Percentiles rank a stretch among this genome's conserved stretches.
Conservation (phyloP, 106 monocot species). For the Dendrobium chrysotoxum region DNA sequence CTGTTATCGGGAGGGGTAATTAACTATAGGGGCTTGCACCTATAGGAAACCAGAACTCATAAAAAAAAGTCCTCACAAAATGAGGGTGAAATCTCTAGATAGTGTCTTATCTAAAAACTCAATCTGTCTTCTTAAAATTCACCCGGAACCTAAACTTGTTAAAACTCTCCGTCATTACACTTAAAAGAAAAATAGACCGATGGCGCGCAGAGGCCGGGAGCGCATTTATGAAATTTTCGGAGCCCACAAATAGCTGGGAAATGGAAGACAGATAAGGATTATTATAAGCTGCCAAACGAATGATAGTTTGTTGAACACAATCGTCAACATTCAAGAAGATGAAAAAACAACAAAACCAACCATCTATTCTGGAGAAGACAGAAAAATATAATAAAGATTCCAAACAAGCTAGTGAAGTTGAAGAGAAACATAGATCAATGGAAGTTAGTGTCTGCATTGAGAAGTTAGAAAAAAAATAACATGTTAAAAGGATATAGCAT, state of each 20-base stretch:
- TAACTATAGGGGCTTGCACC: too few species aligned
- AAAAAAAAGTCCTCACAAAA: too few species aligned
- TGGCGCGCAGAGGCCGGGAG: too few species aligned
- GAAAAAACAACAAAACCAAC: slow-evolving; percentile 19
- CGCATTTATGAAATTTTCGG: too few species aligned
- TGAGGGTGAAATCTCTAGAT: too few species aligned
- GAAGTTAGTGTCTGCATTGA: slow-evolving; percentile 12
- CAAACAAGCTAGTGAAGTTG: slow-evolving; percentile 15
- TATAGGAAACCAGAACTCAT: too few species aligned
- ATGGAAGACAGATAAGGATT: slow-evolving; percentile 62
- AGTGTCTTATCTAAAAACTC: too few species aligned
- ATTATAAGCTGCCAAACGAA: slow-evolving; percentile 41
- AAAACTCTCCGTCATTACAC: too few species aligned
- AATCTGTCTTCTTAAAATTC: too few species aligned
- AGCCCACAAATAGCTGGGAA: slow-evolving; percentile 42
- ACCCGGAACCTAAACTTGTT: too few species aligned
- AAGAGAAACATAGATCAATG: slow-evolving; percentile 11
- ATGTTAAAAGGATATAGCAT: slow-evolving; percentile 10
- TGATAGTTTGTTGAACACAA: slow-evolving; percentile 19
- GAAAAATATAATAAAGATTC: slow-evolving; percentile 2
- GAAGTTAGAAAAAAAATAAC: not conserved
- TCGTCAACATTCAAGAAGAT: slow-evolving; percentile 9
- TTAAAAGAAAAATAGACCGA: too few species aligned
- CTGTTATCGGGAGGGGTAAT: too few species aligned
- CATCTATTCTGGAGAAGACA: slow-evolving; percentile 2